Conservation (phyloP, 768 basidiomycete genomes). For the Lactarius sp. region DNA sequence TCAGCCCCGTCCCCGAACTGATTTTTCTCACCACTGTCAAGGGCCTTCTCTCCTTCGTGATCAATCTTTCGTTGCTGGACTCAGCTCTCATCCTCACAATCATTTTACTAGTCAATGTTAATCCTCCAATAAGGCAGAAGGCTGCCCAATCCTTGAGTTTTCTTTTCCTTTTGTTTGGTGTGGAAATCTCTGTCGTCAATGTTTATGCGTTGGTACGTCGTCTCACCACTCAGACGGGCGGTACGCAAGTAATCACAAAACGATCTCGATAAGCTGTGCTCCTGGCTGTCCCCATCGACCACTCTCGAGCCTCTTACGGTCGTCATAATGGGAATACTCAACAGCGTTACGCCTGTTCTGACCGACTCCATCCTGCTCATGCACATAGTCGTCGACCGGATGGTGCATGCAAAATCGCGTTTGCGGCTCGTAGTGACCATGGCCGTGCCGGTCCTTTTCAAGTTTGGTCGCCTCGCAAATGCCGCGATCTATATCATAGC, state of each 20-base stretch:
- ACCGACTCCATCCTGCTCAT: constrained; percentile 16
- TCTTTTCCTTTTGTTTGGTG: constrained; percentile 12
- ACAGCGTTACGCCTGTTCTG: constrained; percentile 10
- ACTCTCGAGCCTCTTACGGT: constrained; percentile 17
- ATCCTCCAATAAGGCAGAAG: constrained; percentile 8
- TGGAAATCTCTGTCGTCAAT: constrained; percentile 18
- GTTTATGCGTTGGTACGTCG: constrained; percentile 18
- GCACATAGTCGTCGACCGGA: constrained; percentile 14
- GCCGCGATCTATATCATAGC: constrained; percentile 13
- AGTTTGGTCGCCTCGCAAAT: constrained; percentile 16
- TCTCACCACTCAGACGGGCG: background rate
- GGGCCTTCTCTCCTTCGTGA: constrained; percentile 18
- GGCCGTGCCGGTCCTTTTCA: constrained; percentile 17
- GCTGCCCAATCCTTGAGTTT: background rate
- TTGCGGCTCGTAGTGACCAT: constrained; percentile 10
- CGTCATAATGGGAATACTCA: constrained; percentile 17
- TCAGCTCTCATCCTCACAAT: constrained; percentile 16
- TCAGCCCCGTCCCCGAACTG: constrained; percentile 17
- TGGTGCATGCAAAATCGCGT: constrained; percentile 12
- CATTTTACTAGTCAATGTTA: constrained; percentile 11
- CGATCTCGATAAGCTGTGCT: constrained; percentile 11
- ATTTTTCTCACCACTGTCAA: constrained; percentile 23
- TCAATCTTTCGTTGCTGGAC: constrained; percentile 22
- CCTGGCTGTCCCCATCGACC: constrained; percentile 16
- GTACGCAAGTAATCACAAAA: background rate